Evolutionary conservation across 495 filamentous ascomycete species (phyloP).

Genomic region (Staphylotrichum tortipilum): DNA sequence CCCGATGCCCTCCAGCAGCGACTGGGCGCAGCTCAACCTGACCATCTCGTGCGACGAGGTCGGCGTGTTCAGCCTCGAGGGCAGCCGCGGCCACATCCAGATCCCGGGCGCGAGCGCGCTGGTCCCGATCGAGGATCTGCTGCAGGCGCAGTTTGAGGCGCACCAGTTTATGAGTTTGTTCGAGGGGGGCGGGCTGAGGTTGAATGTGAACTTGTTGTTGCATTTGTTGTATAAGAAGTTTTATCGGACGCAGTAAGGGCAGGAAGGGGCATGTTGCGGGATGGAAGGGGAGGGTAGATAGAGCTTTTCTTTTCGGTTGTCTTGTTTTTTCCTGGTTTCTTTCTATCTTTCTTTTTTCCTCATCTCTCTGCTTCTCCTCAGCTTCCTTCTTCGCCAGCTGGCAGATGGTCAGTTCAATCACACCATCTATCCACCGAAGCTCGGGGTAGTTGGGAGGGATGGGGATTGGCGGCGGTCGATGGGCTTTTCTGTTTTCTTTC

Average conservation of each 20-base stretch:
- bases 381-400: too few species aligned
- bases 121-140: conserved; percentile 82
- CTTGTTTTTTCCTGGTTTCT: neutral
- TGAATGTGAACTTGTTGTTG: conserved; percentile 93
- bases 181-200: conserved; percentile 70
- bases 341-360: too few species aligned
- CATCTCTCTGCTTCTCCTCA: too few species aligned
- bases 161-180: conserved; percentile 92
- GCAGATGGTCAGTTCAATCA: neutral
- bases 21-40: conserved; percentile 86
- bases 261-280: neutral
- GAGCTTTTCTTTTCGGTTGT: neutral
- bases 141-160: conserved; percentile 95
- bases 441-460: neutral
- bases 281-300: neutral
- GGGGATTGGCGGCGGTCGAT: neutral
- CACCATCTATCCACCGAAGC: too few species aligned
- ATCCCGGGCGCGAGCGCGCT: conserved; percentile 88
- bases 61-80: conserved; percentile 88
- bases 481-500: neutral
- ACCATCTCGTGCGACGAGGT: conserved; percentile 93
- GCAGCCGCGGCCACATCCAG: conserved; percentile 86
- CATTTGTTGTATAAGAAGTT: conserved; percentile 98
- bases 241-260: conserved; percentile 64
- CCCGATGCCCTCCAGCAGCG: conserved; percentile 65